A percentile compares a stretch with the other conserved stretches of the same genome.
These are phyloP conservation scores for Blastomyces silverae DNA, from an alignment of 2,329 filamentous ascomycete species.

Conservation along the genomic window DNA sequence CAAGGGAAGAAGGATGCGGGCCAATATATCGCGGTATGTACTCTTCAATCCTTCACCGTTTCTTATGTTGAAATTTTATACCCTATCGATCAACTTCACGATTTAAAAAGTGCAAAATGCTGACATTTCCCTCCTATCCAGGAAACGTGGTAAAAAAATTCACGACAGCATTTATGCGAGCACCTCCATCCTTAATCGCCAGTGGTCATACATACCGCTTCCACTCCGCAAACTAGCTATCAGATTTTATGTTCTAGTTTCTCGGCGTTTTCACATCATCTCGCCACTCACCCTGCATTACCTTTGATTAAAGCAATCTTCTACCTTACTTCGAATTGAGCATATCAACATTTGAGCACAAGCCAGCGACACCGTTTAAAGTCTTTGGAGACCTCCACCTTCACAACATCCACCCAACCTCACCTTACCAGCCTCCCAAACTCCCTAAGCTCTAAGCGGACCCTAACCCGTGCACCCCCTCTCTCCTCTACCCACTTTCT, in stretches of 20 bases:
- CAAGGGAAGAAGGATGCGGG: constrained; percentile 81
- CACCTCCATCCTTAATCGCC: neutral
- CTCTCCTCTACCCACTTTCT: neutral
- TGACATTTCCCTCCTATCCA: neutral
- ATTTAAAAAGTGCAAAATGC: neutral
- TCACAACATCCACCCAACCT: neutral
- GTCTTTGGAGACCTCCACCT: neutral
- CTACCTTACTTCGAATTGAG: neutral
- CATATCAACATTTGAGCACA: neutral
- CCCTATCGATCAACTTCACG: neutral
- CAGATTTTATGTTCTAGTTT: neutral
- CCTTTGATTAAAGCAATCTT: neutral
- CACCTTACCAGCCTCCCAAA: neutral
- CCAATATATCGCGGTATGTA: constrained; percentile 77
- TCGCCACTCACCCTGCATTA: neutral
- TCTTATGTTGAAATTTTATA: neutral
- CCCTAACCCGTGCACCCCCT: neutral
- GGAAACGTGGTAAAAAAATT: constrained; percentile 7
- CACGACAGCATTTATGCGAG: no score
- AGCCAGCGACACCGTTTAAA: neutral
- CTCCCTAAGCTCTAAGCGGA: neutral
- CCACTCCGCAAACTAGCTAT: neutral
- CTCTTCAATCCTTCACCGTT: neutral
- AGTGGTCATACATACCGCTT: neutral
- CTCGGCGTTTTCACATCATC: neutral